Base-by-base conservation (phyloP, 805 yeast species). In the Phaffomyces thermotolerans region DNA sequence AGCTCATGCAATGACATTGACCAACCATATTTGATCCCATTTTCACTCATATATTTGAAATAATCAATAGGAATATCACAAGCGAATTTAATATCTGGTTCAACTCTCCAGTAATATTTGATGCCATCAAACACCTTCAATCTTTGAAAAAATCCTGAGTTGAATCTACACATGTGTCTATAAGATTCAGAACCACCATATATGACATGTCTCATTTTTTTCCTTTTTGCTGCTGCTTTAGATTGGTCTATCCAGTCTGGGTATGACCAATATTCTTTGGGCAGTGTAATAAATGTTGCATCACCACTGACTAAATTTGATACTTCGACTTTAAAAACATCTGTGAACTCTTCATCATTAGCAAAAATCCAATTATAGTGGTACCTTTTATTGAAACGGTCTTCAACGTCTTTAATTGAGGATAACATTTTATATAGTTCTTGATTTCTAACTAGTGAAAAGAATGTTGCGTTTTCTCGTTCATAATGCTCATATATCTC, bases 351-450 rank as follows among this genome's bases (percentile, higher is more conserved):
- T 46, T 81, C 87, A 61, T 91, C 96, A 63, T 91, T 91, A 54
- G 93, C 72, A 64, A 91, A 93, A 18, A 89, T 91, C 97, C 98
- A 91, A 54, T 95, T 96, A 60, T 91, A 91, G 50, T 84, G 73
- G 67, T 67, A 89, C 40, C 84, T 74, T n/a, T 67, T 60, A 69
- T 91, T 91, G 67, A 83, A 84, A 33, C 90, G 63, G 50, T 74
- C 79, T 56, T 84, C 85, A 37, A 80, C 76, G 44, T 72, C 71
- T 50, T 77, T 73, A 40, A 85, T 75, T 4, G 91, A 73, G 36
- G 72, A 71, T 6, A 80, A 59, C 57, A 85, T 67, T 13, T 64
- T 65, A 56, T 71, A 75, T 4, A 84, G 62, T 46, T 86, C 93
- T 10, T 65, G 57, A 58, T 86, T 84, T 51, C 89, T 71, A 36